A percentile compares a stretch with the other conserved stretches of the same genome.
These are phyloP conservation scores for Pterocarpus santalinus DNA, from an alignment of 306 rosid species.

Conservation along the genomic window DNA sequence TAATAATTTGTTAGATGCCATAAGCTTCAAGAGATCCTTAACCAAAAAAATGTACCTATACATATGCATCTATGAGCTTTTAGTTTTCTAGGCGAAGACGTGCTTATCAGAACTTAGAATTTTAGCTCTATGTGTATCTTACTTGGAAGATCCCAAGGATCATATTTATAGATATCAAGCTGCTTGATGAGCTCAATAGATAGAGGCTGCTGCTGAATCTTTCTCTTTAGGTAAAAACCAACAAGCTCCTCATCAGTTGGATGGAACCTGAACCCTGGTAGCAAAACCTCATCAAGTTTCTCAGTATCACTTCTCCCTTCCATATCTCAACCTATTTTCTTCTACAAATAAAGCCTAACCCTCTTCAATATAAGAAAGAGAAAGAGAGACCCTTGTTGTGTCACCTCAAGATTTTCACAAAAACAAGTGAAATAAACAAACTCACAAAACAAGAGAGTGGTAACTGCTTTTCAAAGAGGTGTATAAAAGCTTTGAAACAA, in stretches of 20 bases:
- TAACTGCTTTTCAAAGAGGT: slow-evolving; percentile 27
- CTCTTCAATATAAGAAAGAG: neutral
- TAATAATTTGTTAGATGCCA: neutral
- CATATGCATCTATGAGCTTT: neutral
- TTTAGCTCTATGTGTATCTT: slow-evolving; percentile 39
- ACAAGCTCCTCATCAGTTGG: slow-evolving; percentile 99
- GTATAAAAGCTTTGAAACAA: slow-evolving; percentile 10
- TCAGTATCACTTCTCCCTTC: slow-evolving; percentile 58
- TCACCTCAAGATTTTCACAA: neutral
- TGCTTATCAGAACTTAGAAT: no score
- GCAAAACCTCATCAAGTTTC: slow-evolving; percentile 77
- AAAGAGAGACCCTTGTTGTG: neutral
- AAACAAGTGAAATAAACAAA: neutral
- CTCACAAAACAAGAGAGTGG: slow-evolving; percentile 11
- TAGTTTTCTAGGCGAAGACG: no score
- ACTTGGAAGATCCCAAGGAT: slow-evolving; percentile 99
- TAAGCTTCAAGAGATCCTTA: neutral
- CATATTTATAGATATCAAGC: slow-evolving; percentile 90
- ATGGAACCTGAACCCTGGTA: slow-evolving; percentile 96
- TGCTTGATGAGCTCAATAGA: slow-evolving; percentile 90
- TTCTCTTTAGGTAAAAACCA: slow-evolving; percentile 88
- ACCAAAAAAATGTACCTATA: neutral
- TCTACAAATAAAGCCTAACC: neutral
- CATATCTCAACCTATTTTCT: slow-evolving; percentile 42
- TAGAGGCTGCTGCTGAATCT: slow-evolving; percentile 79